phyloP scores from a whole-genome alignment of 805 yeast species.

The Metschnikowia anglica region DNA sequence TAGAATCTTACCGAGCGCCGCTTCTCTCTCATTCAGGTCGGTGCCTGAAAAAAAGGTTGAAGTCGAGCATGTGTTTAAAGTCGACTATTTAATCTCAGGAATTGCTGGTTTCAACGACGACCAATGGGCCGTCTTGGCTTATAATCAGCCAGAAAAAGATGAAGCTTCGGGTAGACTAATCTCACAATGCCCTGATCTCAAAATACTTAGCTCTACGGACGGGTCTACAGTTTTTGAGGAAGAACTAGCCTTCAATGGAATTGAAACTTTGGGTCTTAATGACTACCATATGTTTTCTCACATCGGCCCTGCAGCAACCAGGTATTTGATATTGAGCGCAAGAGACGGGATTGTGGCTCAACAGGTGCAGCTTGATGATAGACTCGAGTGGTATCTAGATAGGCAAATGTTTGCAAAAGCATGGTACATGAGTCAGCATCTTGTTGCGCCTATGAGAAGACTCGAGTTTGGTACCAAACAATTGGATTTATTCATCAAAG shows the following conservation, averaged over 20 bases:
- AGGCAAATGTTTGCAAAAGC: slow-evolving; percentile 60
- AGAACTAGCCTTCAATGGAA: slow-evolving; percentile 62
- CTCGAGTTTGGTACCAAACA: slow-evolving; percentile 60
- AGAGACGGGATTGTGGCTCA: slow-evolving; percentile 77
- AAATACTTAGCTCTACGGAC: slow-evolving; percentile 59
- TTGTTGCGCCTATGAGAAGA: slow-evolving; percentile 51
- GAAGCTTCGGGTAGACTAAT: slow-evolving; percentile 20
- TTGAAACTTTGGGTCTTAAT: slow-evolving; percentile 63
- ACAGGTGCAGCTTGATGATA: slow-evolving; percentile 67
- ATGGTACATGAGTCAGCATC: slow-evolving; percentile 69
- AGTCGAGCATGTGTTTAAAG: slow-evolving; percentile 49
- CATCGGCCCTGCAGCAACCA: slow-evolving; percentile 39
- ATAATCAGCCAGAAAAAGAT: slow-evolving; percentile 39
- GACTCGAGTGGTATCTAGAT: slow-evolving; percentile 68
- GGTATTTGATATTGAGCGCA: slow-evolving; percentile 73
- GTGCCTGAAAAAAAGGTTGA: slow-evolving; percentile 44
- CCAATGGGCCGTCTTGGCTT: slow-evolving; percentile 59
- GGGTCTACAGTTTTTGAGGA: slow-evolving; percentile 79
- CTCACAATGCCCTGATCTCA: slow-evolving; percentile 67
- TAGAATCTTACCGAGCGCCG: slow-evolving; percentile 50
- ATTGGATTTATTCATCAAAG: slow-evolving; percentile 42
- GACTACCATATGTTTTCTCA: slow-evolving; percentile 71
- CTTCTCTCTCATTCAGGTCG: slow-evolving; percentile 52
- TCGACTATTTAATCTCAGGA: slow-evolving; percentile 67
- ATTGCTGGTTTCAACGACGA: slow-evolving; percentile 74